phyloP scores from a whole-genome alignment of 2,329 filamentous ascomycete genomes.

The Talaromyces sp. region DNA sequence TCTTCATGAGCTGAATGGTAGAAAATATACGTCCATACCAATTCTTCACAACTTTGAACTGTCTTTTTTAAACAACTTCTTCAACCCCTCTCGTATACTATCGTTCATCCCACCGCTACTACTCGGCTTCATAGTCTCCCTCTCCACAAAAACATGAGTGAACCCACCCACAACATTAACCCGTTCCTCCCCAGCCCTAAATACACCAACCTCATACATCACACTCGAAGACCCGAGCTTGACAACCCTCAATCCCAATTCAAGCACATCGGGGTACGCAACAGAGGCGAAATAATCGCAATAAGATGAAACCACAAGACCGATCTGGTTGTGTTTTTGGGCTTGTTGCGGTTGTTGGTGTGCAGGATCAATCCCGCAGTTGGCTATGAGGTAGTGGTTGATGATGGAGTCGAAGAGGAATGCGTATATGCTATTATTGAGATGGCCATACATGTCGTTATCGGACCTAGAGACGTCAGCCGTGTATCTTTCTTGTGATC shows the following conservation, averaged over 20 bases:
- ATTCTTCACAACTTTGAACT: slow-evolving; percentile 27
- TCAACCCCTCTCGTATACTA: slow-evolving; percentile 51
- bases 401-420: slow-evolving; percentile 85
- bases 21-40: not conserved
- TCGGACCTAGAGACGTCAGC: slow-evolving; percentile 62
- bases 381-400: slow-evolving; percentile 79
- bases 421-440: slow-evolving; percentile 88
- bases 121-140: slow-evolving; percentile 65
- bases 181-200: slow-evolving; percentile 67
- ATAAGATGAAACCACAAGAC: slow-evolving; percentile 79
- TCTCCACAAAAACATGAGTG: slow-evolving; percentile 83
- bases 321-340: slow-evolving; percentile 60
- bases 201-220: slow-evolving; percentile 84
- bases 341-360: slow-evolving; percentile 1
- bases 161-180: slow-evolving; percentile 84
- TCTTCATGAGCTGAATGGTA: not conserved
- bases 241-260: slow-evolving; percentile 76
- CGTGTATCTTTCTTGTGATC: not conserved
- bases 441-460: slow-evolving; percentile 92
- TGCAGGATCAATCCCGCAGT: slow-evolving; percentile 67
- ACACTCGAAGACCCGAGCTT: slow-evolving; percentile 84
- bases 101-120: slow-evolving; percentile 51
- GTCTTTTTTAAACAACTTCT: slow-evolving; percentile 49
- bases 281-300: slow-evolving; percentile 82
- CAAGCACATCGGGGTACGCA: slow-evolving; percentile 75